phyloP scores from a whole-genome alignment of 805 yeast species.

The Hanseniaspora pseudoguilliermondii region DNA sequence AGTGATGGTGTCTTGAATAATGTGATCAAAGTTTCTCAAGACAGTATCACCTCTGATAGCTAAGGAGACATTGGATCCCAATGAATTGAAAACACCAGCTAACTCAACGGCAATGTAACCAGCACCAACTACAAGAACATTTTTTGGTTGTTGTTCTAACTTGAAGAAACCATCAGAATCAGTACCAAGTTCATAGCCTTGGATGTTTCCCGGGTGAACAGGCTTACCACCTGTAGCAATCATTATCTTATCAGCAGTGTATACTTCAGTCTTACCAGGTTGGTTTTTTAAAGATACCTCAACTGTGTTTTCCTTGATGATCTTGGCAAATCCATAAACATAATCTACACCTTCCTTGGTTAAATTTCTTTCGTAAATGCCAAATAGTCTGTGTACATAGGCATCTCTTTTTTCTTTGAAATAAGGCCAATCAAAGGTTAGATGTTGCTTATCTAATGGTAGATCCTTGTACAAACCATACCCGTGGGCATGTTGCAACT shows the following conservation, averaged over 20 bases:
- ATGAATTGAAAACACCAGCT: conserved; percentile 83
- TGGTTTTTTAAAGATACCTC: conserved; percentile 65
- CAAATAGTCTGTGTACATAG: conserved; percentile 73
- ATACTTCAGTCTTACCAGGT: conserved; percentile 33
- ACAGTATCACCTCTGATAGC: conserved; percentile 86
- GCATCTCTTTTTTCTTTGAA: conserved; percentile 88
- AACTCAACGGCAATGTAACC: conserved; percentile 96
- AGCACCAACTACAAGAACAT: conserved; percentile 92
- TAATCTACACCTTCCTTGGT: conserved; percentile 80
- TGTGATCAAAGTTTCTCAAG: conserved; percentile 72
- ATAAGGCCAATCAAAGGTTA: conserved; percentile 66
- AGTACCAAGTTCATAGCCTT: conserved; percentile 73
- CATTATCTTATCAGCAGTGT: conserved; percentile 69
- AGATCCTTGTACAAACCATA: conserved; percentile 65
- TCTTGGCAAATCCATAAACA: conserved; percentile 75
- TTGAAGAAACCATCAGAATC: conserved; percentile 86
- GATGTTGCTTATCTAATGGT: conserved; percentile 35
- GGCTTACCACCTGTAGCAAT: conserved; percentile 93
- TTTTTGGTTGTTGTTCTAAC: conserved; percentile 70
- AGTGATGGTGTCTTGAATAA: conserved; percentile 68
- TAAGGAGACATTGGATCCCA: conserved; percentile 76
- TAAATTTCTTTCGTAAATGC: conserved; percentile 82
- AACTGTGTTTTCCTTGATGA: conserved; percentile 56
- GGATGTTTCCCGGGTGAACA: conserved; percentile 47
- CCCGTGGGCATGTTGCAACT: conserved; percentile 58